phyloP scores from a whole-genome alignment of 2,329 filamentous ascomycete genomes.

The Apiospora kogelbergensis region DNA sequence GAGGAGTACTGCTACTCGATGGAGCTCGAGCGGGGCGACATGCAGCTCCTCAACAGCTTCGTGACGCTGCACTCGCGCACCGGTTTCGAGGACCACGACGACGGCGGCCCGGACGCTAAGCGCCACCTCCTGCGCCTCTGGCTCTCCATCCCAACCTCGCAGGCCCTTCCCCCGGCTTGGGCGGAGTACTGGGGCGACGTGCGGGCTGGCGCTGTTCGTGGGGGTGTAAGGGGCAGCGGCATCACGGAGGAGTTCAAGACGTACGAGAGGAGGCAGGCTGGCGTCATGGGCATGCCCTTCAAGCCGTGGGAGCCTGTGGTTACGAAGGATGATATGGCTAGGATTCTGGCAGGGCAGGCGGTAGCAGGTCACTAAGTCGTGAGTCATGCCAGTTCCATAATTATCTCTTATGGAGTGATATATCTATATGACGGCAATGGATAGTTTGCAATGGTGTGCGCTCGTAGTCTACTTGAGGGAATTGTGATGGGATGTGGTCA shows the following conservation, averaged over 20 bases:
- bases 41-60: slow-evolving; percentile 18
- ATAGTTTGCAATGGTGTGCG: background rate
- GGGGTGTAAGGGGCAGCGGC: slow-evolving; percentile 8
- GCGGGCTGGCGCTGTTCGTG: slow-evolving; percentile 9
- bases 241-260: slow-evolving; percentile 10
- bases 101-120: slow-evolving; percentile 12
- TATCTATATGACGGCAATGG: background rate
- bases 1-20: slow-evolving; percentile 17
- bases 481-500: background rate
- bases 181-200: slow-evolving; percentile 19
- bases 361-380: background rate
- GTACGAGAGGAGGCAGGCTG: slow-evolving; percentile 13
- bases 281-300: slow-evolving; percentile 11
- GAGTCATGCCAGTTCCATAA: too few relatives aligned
- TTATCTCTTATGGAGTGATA: background rate
- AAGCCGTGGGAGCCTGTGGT: slow-evolving; percentile 9
- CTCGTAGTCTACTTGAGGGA: background rate
- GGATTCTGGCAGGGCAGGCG: background rate
- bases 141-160: slow-evolving; percentile 15
- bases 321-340: background rate
- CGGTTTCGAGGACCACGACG: slow-evolving; percentile 14
- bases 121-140: slow-evolving; percentile 18
- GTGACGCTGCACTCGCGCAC: slow-evolving; percentile 18
- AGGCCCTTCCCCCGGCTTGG: slow-evolving; percentile 12
- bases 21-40: slow-evolving; percentile 17